Percentiles rank a stretch among this genome's conserved stretches.
phyloP scores from a whole-genome alignment of 148 eudicot genomes.

The Camellia japonica region DNA sequence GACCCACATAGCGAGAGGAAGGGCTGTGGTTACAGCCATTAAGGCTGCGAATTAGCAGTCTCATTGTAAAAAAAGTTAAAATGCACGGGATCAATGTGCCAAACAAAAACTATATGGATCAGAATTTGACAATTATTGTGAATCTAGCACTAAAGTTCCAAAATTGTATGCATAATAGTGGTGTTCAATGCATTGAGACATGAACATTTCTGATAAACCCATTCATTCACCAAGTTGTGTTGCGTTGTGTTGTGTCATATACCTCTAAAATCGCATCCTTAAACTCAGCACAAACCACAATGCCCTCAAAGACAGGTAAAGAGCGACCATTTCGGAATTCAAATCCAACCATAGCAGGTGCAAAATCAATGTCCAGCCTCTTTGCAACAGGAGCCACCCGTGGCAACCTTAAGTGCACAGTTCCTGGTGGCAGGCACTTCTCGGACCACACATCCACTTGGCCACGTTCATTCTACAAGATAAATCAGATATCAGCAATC shows the following conservation, averaged over 20 bases:
- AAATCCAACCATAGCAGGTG: conserved; percentile 99
- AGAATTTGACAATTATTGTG: background rate
- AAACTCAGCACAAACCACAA: conserved; percentile 91
- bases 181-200: background rate
- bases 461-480: conserved; percentile 87
- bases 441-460: conserved; percentile 99
- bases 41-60: background rate
- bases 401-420: conserved; percentile 88
- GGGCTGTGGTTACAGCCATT: background rate
- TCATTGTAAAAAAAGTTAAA: background rate
- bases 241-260: background rate
- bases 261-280: conserved; percentile 81
- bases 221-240: conserved; percentile 6
- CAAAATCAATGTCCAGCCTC: conserved; percentile 77
- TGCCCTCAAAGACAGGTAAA: conserved; percentile 79
- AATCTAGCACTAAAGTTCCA: background rate
- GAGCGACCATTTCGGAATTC: conserved; percentile 87
- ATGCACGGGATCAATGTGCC: background rate
- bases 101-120: background rate
- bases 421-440: conserved; percentile 98
- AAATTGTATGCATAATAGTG: background rate
- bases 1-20: background rate
- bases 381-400: conserved; percentile 64
- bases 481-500: conserved; percentile 7
- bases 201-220: background rate